Conservation (phyloP, 1,284 basidiomycete genomes). For the Apiotrichum akiyoshidainum region DNA sequence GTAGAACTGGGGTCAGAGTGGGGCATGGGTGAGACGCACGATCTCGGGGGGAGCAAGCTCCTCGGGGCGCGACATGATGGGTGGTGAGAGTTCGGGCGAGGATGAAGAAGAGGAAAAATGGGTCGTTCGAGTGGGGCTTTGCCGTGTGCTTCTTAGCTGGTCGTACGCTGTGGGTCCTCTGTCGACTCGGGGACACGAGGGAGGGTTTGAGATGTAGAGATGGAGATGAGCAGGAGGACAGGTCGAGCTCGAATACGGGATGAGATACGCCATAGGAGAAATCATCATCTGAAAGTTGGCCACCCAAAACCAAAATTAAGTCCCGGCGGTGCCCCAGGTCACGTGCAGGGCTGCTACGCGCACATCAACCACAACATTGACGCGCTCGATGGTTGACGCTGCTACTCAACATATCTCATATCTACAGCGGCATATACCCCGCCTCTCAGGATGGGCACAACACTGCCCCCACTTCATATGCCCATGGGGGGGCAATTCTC, state of each 20-base stretch:
- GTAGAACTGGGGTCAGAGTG: conserved; percentile 63
- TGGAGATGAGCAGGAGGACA: no score
- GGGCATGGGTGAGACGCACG: conserved; percentile 34
- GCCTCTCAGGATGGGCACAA: background rate
- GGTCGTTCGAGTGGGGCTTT: background rate
- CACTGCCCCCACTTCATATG: conserved; percentile 9
- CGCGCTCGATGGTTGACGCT: no score
- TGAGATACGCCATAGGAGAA: background rate
- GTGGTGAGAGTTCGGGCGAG: background rate
- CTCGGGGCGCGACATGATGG: conserved; percentile 87
- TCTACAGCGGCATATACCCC: background rate
- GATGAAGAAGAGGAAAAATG: background rate
- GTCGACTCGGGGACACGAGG: no score
- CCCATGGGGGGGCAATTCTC: background rate
- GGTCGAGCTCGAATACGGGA: no score
- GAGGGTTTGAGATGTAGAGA: no score
- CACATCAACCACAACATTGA: no score
- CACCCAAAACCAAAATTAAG: conserved; percentile 6
- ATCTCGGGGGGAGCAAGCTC: conserved; percentile 94
- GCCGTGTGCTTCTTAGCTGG: no score
- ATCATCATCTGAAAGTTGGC: background rate
- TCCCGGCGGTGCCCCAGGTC: conserved; percentile 3
- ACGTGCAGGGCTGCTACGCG: background rate
- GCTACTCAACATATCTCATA: no score
- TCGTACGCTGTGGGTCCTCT: no score